Evolutionary conservation across 2,329 filamentous ascomycete genomes (phyloP), one percentile per base, ranked within the genome.

Genomic region (Aspergillus ibericus): DNA sequence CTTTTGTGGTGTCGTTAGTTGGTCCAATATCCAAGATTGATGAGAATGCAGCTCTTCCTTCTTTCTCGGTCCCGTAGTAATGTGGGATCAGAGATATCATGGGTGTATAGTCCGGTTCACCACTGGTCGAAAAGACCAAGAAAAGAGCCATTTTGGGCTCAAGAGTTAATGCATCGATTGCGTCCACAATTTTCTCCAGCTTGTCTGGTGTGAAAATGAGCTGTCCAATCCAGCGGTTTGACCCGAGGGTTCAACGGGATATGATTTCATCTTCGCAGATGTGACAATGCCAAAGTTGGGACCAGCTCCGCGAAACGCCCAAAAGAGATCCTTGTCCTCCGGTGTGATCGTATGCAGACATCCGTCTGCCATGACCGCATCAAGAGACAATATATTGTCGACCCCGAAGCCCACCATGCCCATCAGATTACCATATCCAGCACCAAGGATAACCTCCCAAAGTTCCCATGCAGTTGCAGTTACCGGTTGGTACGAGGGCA

Each of bases 211-310:
- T n/a, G 15, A 46, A 54, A n/a, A 46, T 16, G 18, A 54, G 52
- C 16, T 47, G 38, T 2, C 52, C 52, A 15, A 36, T 40, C 53
- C 53, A 56, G 34, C 53, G 44, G 34, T 50, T 29, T 49, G 25
- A 4, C 27, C 35, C 10, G 20, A 32, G 10, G 16, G 12, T 12
- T 20, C 32, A 40, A 44, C 49, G 12, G 22, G 56, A 34, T 25
- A 25, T 32, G 56, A 38, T 40, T 56, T 56, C 22, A 58, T 20
- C 7, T 18, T 42, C 3, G 42, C 56, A 12, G 56, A 58, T n/a
- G 56, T 58, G 42, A 54, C 50, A 5, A 58, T 54, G 5, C 50
- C 56, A 18, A 58, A 58, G 20, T 58, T 58, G 9, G 56, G 32
- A 10, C 56, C 56, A 5, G 56, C 56, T 18, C 56, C 56, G 7